Percentiles rank a stretch among this genome's conserved stretches.
Conservation (phyloP, 768 basidiomycete genomes). For the Lactifluus pinguis region DNA sequence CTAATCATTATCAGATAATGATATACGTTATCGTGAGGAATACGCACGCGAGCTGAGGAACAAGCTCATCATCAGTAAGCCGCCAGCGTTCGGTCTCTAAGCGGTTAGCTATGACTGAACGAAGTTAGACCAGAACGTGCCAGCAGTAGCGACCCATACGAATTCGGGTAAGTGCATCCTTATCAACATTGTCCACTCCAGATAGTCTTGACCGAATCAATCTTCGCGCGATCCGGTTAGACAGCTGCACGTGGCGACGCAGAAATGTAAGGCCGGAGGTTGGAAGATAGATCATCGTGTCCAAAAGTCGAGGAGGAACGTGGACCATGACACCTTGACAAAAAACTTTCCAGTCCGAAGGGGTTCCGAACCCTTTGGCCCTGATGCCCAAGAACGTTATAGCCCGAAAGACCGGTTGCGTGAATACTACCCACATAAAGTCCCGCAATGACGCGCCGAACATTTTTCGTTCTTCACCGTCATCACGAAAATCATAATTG, state of each 20-base stretch:
- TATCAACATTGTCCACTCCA: not conserved
- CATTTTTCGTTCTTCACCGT: constrained; percentile 4
- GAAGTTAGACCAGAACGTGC: not conserved
- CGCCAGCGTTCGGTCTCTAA: constrained; percentile 5
- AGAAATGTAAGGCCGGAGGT: constrained; percentile 12
- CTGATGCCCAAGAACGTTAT: not conserved
- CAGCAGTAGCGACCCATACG: not conserved
- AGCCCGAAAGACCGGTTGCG: not conserved
- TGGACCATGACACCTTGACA: constrained; percentile 11
- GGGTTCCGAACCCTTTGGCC: constrained; percentile 15
- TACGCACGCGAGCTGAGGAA: constrained; percentile 10
- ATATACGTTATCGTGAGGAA: too few relatives aligned
- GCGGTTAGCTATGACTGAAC: constrained; percentile 8
- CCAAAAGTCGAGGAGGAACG: constrained; percentile 2
- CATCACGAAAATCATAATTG: constrained; percentile 11
- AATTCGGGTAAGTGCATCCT: constrained; percentile 12
- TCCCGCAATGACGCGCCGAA: constrained; percentile 7
- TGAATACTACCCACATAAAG: constrained; percentile 6
- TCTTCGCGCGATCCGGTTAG: constrained; percentile 6
- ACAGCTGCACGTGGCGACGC: constrained; percentile 8
- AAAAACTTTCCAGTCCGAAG: constrained; percentile 15
- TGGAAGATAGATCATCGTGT: constrained; percentile 7
- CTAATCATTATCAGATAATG: not conserved
- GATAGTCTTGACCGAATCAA: not conserved
- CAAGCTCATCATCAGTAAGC: constrained; percentile 8